These are phyloP conservation scores for Coniochaeta pulveracea DNA, from an alignment of 2,329 filamentous ascomycete species.

Conservation along the genomic window DNA sequence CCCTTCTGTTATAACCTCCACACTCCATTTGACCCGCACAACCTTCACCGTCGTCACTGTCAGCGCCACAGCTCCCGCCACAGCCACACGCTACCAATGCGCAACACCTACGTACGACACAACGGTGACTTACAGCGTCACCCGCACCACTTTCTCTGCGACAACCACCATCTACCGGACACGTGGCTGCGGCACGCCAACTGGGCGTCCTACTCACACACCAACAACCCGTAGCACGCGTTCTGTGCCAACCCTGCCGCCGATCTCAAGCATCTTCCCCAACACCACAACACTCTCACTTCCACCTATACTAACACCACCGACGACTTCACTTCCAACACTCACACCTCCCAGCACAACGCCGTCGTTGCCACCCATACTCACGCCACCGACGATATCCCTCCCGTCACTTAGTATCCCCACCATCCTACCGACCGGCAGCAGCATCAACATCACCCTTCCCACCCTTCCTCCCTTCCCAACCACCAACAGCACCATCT, in stretches of 20 bases:
- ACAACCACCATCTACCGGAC: background rate
- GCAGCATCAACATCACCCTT: no score
- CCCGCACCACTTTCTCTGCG: background rate
- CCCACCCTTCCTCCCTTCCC: no score
- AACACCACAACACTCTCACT: background rate
- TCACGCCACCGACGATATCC: no score
- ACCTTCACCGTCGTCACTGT: constrained; percentile 5
- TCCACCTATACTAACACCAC: no score
- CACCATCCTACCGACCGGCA: no score
- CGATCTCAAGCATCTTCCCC: background rate
- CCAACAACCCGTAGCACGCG: background rate
- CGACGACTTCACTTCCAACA: no score
- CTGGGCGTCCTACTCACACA: background rate
- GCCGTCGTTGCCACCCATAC: no score
- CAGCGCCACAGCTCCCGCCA: constrained; percentile 2
- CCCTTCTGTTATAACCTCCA: constrained; percentile 1
- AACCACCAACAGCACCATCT: background rate
- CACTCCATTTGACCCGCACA: constrained; percentile 7
- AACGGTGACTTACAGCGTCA: background rate
- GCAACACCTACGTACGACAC: constrained; percentile 2
- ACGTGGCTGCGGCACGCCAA: background rate
- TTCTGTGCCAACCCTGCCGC: background rate
- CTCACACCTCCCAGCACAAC: no score
- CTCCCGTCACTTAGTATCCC: no score
- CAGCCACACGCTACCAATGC: constrained; percentile 5